phyloP scores from a whole-genome alignment of 192 early-diverging fungal species.

The Coemansia javaensis region DNA sequence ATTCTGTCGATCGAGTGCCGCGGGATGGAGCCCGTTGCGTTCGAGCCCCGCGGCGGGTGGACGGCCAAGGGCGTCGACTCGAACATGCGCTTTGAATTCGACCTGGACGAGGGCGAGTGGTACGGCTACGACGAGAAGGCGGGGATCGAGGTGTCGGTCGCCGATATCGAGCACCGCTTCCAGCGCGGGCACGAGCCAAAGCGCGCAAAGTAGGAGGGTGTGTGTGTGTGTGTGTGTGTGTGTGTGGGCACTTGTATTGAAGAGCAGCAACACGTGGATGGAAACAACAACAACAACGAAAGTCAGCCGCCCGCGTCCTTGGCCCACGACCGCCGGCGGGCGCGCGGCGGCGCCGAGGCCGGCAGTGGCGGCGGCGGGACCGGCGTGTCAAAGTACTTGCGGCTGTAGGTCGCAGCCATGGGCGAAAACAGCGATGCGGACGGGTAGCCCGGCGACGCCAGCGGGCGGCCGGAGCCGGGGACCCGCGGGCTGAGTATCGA shows the following conservation, averaged over 20 bases:
- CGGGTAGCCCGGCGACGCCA: slow-evolving; percentile 22
- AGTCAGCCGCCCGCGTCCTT: too few relatives aligned
- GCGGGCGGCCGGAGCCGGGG: slow-evolving; percentile 12
- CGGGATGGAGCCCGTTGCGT: slow-evolving; percentile 77
- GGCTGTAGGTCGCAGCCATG: slow-evolving; percentile 6
- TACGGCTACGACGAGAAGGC: slow-evolving; percentile 82
- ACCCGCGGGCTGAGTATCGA: slow-evolving; percentile 24
- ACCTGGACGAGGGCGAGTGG: slow-evolving; percentile 79
- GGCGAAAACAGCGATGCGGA: slow-evolving; percentile 33
- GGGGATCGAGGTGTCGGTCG: slow-evolving; percentile 27
- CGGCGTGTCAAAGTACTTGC: slow-evolving; percentile 27
- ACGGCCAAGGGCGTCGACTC: slow-evolving; percentile 66
- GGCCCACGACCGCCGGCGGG: too few relatives aligned
- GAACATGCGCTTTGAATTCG: slow-evolving; percentile 69
- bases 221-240: too few relatives aligned
- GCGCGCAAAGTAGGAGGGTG: not conserved
- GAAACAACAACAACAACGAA: too few relatives aligned
- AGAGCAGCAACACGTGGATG: too few relatives aligned
- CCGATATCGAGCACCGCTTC: slow-evolving; percentile 24
- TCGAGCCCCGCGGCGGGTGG: slow-evolving; percentile 63
- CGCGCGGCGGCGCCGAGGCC: too few relatives aligned
- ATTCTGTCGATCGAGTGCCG: slow-evolving; percentile 74
- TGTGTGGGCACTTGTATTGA: too few relatives aligned
- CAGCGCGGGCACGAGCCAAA: slow-evolving; percentile 8
- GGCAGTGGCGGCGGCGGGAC: too few relatives aligned